Percentiles rank a stretch among this genome's conserved stretches.
Evolutionary conservation across 805 yeast genomes (phyloP).

Genomic region (Saccharomyces paradoxus): DNA sequence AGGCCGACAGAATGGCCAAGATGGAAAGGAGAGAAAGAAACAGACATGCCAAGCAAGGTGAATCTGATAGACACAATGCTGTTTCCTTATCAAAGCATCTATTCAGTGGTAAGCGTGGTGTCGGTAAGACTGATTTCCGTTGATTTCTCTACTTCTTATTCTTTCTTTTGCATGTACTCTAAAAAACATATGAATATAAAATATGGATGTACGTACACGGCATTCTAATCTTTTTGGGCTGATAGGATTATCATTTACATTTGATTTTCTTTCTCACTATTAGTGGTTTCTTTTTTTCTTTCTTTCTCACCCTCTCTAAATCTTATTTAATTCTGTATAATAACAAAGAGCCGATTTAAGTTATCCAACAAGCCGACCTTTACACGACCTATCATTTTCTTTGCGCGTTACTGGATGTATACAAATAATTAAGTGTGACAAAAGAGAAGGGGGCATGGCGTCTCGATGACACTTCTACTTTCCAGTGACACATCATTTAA

Average conservation of each 20-base stretch:
- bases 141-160: constrained; percentile 26
- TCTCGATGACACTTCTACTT: background rate
- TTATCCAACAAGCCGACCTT: background rate
- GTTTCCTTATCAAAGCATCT: constrained; percentile 88
- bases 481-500: background rate
- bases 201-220: background rate
- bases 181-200: background rate
- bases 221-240: background rate
- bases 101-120: constrained; percentile 94
- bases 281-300: background rate
- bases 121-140: constrained; percentile 87
- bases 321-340: background rate
- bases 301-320: background rate
- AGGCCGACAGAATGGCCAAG: constrained; percentile 82
- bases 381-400: background rate
- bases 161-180: background rate
- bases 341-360: background rate
- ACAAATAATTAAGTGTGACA: background rate
- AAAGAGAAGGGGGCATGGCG: background rate
- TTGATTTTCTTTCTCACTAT: background rate
- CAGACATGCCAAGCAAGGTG: constrained; percentile 88
- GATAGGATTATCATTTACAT: background rate
- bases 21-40: constrained; percentile 90
- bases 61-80: constrained; percentile 85
- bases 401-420: background rate